Base-by-base conservation (phyloP, 345 rosid genomes). In the Hirschfeldia incana region DNA sequence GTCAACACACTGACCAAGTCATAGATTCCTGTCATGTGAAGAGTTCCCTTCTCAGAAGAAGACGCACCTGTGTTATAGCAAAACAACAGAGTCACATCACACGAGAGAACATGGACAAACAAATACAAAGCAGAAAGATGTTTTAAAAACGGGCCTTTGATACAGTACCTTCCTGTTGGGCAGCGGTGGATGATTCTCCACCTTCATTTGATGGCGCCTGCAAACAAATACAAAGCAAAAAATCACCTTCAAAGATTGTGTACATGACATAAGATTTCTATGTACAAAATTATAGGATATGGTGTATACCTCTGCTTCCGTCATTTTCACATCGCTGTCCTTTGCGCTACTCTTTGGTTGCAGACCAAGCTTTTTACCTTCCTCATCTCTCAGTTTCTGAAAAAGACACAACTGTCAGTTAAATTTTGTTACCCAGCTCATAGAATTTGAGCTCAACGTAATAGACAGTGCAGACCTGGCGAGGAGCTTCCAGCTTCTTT, bases 1-100 rank as follows among this genome's bases (percentile, higher is more conserved):
- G 99, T 95, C 67, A 91, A 80, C 84, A 95, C 93, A 53, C 98
- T 85, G 82, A 90, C 97, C 85, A 95, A 66, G 84, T 93, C 98
- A 78, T 95, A 95, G 70, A 95, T 70, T 81, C 97, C 98, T 6
- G 99, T 91, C 77, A 93, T 81, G 36, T 82, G 88, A 21, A 21
- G 21, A 51, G 85, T 62, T 73, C 84, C 91, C 72, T 87, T 85
- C 63, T 65, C 89, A 29, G 91, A 76, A 16, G 86, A 69, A 81
- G 59, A 44, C 4, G 53, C n/a, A 73, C 89, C 91, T 86, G 82
- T 72, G 28, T 59, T 59, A 27, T 27, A 59, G 15, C 64, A 29
- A 29, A 13, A 51, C 57, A 51, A 60, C 30, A 29, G 8, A 9
- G 28, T 17, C 49, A 4, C n/a, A 72, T 78, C 58, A 60, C 51